Conservation (phyloP, 1,139 yeast genomes). For the Hanseniaspora gamundiae region DNA sequence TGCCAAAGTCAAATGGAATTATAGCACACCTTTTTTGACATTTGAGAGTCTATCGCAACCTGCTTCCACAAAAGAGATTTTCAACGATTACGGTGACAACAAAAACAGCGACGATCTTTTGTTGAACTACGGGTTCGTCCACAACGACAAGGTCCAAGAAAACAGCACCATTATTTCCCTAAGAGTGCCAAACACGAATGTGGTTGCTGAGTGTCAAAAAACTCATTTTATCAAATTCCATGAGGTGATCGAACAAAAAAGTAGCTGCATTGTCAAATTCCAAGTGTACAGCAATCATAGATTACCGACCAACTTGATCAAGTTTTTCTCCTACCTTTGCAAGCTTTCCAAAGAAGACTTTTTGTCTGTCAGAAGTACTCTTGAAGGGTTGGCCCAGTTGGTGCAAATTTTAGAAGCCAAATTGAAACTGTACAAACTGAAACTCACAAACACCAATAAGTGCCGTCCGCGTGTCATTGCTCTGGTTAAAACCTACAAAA, state of each 20-base stretch:
- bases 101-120: slow-evolving; percentile 68
- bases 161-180: slow-evolving; percentile 53
- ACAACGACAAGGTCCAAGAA: slow-evolving; percentile 38
- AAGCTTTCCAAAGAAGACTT: slow-evolving; percentile 18
- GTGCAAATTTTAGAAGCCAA: slow-evolving; percentile 40
- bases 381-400: slow-evolving; percentile 33
- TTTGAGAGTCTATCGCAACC: slow-evolving; percentile 12
- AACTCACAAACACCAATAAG: slow-evolving; percentile 9
- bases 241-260: slow-evolving; percentile 9
- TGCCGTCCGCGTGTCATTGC: slow-evolving; percentile 12
- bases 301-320: slow-evolving; percentile 21
- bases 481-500: slow-evolving; percentile 30
- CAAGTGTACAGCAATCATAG: slow-evolving; percentile 1
- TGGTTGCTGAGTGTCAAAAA: slow-evolving; percentile 11
- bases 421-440: slow-evolving; percentile 22
- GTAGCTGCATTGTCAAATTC: slow-evolving; percentile 18
- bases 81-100: slow-evolving; percentile 66
- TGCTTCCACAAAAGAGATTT: slow-evolving; percentile 31
- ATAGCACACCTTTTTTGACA: slow-evolving; percentile 22
- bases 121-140: slow-evolving; percentile 51
- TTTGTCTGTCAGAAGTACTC: slow-evolving; percentile 21
- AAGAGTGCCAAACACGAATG: slow-evolving; percentile 30
- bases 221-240: slow-evolving; percentile 4
- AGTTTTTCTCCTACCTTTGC: slow-evolving; percentile 22
- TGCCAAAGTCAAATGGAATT: slow-evolving; percentile 53